Percentiles rank a stretch among this genome's conserved stretches.
Evolutionary conservation across 116 monocot species (phyloP).

Genomic region (Dioscorea cayenensis): DNA sequence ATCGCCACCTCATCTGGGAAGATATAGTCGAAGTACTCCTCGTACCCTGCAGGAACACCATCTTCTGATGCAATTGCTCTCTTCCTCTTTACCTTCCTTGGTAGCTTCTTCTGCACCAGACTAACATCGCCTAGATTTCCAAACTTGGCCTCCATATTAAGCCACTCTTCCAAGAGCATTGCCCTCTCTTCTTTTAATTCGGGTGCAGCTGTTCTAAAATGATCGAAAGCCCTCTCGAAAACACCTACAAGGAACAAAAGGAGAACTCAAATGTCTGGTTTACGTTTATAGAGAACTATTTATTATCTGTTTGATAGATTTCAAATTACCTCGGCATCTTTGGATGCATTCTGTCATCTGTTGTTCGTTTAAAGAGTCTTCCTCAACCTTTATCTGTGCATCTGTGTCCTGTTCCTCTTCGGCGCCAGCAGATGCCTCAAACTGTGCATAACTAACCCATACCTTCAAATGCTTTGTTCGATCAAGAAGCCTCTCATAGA

Average conservation of each 20-base stretch:
- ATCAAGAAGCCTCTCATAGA: slow-evolving; percentile 84
- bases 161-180: slow-evolving; percentile 95
- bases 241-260: slow-evolving; percentile 37
- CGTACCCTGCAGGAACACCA: slow-evolving; percentile 59
- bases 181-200: slow-evolving; percentile 93
- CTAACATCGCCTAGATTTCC: slow-evolving; percentile 49
- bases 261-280: not conserved
- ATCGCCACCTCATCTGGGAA: slow-evolving; percentile 83
- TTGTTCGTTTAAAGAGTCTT: slow-evolving; percentile 10
- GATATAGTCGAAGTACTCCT: slow-evolving; percentile 89
- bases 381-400: slow-evolving; percentile 11
- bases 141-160: slow-evolving; percentile 61
- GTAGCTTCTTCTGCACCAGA: slow-evolving; percentile 78
- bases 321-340: slow-evolving; percentile 55
- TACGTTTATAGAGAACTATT: not conserved
- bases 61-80: slow-evolving; percentile 75
- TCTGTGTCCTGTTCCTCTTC: slow-evolving; percentile 21
- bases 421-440: slow-evolving; percentile 65
- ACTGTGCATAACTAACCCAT: slow-evolving; percentile 92
- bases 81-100: slow-evolving; percentile 89
- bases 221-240: slow-evolving; percentile 87
- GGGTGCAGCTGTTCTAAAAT: slow-evolving; percentile 74
- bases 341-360: slow-evolving; percentile 29
- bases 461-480: slow-evolving; percentile 92
- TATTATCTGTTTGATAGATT: not conserved